Evolutionary conservation across 306 rosid species (phyloP).

Genomic region (Vigna trinervia): DNA sequence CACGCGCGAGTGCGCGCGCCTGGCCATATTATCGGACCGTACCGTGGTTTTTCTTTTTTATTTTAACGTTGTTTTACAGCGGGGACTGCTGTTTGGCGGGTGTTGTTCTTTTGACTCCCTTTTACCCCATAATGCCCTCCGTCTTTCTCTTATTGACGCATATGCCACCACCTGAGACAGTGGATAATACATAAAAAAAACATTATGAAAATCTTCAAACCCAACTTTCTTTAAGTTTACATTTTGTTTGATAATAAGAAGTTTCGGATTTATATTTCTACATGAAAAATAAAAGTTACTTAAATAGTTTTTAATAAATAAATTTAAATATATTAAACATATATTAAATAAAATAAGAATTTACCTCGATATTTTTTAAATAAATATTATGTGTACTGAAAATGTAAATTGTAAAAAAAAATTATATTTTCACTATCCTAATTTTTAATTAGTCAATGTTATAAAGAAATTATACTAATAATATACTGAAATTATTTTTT

Average conservation of each 20-base stretch:
- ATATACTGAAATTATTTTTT: too few species aligned
- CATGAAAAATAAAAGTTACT: too few species aligned
- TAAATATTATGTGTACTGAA: too few species aligned
- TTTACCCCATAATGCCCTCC: constrained; percentile 22
- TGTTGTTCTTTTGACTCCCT: constrained; percentile 45
- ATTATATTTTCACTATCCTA: too few species aligned
- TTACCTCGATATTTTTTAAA: too few species aligned
- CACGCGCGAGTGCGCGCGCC: constrained; percentile 46
- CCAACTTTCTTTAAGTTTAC: neutral
- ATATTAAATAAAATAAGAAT: too few species aligned
- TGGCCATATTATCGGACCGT: neutral
- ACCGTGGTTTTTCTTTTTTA: neutral
- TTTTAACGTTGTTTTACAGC: constrained; percentile 45
- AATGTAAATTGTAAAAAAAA: too few species aligned
- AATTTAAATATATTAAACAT: too few species aligned
- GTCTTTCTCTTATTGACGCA: constrained; percentile 22
- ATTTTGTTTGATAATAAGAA: neutral
- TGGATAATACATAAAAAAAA: neutral
- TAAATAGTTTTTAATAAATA: too few species aligned
- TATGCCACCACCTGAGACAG: constrained; percentile 19
- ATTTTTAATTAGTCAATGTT: neutral
- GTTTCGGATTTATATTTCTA: too few species aligned
- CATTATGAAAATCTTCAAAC: neutral
- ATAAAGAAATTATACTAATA: too few species aligned
- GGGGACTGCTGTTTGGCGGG: constrained; percentile 58